phyloP scores from a whole-genome alignment of 805 yeast species.

The Yarrowia bubula region DNA sequence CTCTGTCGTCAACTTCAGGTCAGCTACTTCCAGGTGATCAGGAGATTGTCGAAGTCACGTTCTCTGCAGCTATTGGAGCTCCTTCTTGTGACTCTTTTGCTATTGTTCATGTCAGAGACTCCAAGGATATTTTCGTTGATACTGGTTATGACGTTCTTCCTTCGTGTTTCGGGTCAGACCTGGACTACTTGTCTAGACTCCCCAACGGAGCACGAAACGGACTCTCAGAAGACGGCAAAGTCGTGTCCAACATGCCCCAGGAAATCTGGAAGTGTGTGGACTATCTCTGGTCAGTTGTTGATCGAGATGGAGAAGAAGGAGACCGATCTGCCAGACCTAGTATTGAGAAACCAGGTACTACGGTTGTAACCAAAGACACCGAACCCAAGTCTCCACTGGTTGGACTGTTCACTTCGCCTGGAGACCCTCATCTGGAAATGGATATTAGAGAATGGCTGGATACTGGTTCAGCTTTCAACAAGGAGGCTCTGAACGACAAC shows the following conservation, averaged over 20 bases:
- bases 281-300: constrained; percentile 37
- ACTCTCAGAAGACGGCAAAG: constrained; percentile 19
- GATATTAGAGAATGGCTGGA: constrained; percentile 42
- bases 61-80: constrained; percentile 5
- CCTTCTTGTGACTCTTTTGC: constrained; percentile 27
- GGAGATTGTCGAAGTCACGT: constrained; percentile 15
- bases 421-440: constrained; percentile 33
- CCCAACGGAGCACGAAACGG: constrained; percentile 34
- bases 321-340: constrained; percentile 32
- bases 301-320: constrained; percentile 22
- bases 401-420: constrained; percentile 28
- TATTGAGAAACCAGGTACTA: constrained; percentile 31
- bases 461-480: constrained; percentile 37
- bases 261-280: constrained; percentile 41
- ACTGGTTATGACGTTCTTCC: constrained; percentile 35
- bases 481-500: constrained; percentile 35
- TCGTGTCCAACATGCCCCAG: constrained; percentile 37
- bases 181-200: constrained; percentile 34
- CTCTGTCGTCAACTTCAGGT: not conserved
- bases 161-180: constrained; percentile 39
- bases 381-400: constrained; percentile 2
- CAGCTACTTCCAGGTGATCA: not conserved
- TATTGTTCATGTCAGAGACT: constrained; percentile 36
- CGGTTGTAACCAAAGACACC: not conserved
- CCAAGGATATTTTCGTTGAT: constrained; percentile 39